Evolutionary conservation across 306 rosid genomes (phyloP), one percentile per base, ranked within the genome.

Genomic region (Hippophae gyantsensis): DNA sequence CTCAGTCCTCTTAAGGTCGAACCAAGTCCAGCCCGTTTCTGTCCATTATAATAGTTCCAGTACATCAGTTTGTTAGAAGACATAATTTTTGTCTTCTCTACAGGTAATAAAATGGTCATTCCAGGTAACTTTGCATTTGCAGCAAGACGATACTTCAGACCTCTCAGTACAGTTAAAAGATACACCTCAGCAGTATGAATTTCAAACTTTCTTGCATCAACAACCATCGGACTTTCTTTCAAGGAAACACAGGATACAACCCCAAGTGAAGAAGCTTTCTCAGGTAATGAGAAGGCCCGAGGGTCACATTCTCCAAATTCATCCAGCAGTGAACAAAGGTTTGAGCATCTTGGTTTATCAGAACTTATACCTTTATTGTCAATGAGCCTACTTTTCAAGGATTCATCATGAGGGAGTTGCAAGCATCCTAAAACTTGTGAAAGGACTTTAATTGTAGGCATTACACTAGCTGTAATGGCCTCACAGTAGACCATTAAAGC

Each of bases 251-350:
- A 83, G 52, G 95, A 86, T 78, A 86, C 79, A 73, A 84, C 74
- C 66, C 93, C 99, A 73, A 76, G 81, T 47, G 96, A 92, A 63
- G 96, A 89, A 83, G 93, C 89, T 83, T 88, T 96, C 98, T 87
- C 93, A 46, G 85, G 80, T 70, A 92, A 74, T 43, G 98, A 87
- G 69, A 81, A 88, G 43, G 79, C 89, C 18, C 99, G 95, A 60
- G 95, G 87, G 71, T 92, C 99, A 63, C 83, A 88, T 85, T 85
- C 93, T 63, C 96, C 93, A 79, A 92, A 92, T 57, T 95, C 99
- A 71, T 85, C 82, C 60, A 92, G 63, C 76, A 92, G 71, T 58
- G 99, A 85, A 73, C 72, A 69, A 66, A 88, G 89, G 69, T 73
- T 83, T 73, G 95, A 76, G 56, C 54, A 57, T 71, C 70, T 68